Percentiles rank a stretch among this genome's conserved stretches.
phyloP scores from a whole-genome alignment of 352 stramenopile genomes.

The Globisporangium barbulae region DNA sequence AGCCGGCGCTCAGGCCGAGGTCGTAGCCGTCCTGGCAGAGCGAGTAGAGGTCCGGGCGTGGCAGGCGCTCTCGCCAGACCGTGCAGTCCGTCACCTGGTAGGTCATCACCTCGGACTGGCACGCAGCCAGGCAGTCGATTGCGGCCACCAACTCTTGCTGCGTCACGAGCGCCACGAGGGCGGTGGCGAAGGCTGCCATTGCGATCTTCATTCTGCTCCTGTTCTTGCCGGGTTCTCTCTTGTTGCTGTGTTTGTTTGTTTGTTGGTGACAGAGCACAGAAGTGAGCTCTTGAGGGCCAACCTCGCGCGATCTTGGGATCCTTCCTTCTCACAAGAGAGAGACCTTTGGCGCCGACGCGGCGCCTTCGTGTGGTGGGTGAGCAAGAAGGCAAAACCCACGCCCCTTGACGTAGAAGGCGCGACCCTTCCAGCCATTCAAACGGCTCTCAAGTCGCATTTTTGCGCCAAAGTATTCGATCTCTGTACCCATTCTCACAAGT shows the following conservation, averaged over 20 bases:
- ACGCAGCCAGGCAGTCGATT: conserved; percentile 26
- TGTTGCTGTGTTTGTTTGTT: not conserved
- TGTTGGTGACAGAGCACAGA: not conserved
- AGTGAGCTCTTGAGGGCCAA: not conserved
- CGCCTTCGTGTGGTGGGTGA: too few species aligned
- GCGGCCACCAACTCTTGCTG: conserved; percentile 2
- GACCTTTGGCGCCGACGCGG: not conserved
- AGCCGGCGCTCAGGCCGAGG: conserved; percentile 30
- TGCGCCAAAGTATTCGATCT: too few species aligned
- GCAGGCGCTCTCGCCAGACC: conserved; percentile 39
- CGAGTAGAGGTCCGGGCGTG: conserved; percentile 49
- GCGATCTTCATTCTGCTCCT: not conserved
- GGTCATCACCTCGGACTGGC: conserved; percentile 40
- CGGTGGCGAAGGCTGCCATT: not conserved
- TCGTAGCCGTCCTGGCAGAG: conserved; percentile 48
- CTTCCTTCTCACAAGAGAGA: not conserved
- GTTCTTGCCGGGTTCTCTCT: too few species aligned
- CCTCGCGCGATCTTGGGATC: not conserved
- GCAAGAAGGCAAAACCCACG: not conserved
- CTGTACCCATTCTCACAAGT: too few species aligned
- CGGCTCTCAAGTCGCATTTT: not conserved
- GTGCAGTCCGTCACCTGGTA: conserved; percentile 35
- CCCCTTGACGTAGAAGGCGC: not conserved
- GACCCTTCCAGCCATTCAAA: not conserved
- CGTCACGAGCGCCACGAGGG: conserved; percentile 1